Percentiles rank a stretch among this genome's conserved stretches.
Evolutionary conservation across 2,329 filamentous ascomycete genomes (phyloP).

Genomic region (Aspergillus fumigatiaffinis): DNA sequence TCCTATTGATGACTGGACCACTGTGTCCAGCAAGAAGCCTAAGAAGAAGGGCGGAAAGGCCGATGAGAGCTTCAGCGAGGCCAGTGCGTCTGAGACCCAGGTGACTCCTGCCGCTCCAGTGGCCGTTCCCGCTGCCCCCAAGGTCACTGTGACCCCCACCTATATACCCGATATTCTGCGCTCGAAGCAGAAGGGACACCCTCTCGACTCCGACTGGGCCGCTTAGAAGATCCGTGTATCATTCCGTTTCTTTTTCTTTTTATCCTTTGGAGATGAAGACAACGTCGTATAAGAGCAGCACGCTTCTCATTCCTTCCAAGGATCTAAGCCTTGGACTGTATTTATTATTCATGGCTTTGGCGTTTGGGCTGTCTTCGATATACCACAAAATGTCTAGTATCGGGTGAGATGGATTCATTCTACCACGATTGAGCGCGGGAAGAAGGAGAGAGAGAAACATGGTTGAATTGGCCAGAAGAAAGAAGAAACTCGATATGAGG

Average conservation of each 20-base stretch:
- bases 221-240: conserved; percentile 21
- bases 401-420: conserved; percentile 17
- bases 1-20: conserved; percentile 55
- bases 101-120: conserved; percentile 13
- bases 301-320: not conserved
- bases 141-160: conserved; percentile 33
- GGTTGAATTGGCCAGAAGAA: not conserved
- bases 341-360: conserved; percentile 32
- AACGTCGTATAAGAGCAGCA: not conserved
- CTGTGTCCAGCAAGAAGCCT: conserved; percentile 57
- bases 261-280: not conserved
- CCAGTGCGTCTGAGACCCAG: conserved; percentile 36
- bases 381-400: conserved; percentile 21
- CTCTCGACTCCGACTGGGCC: conserved; percentile 44
- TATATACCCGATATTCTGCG: conserved; percentile 31
- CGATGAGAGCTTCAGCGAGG: conserved; percentile 44
- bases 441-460: not conserved
- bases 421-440: conserved; percentile 10
- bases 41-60: conserved; percentile 44
- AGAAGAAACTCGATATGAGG: not conserved
- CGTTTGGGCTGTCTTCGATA: conserved; percentile 29
- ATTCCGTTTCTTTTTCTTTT: conserved; percentile 3
- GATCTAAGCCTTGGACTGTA: conserved; percentile 24
- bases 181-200: conserved; percentile 37
- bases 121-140: conserved; percentile 25